Conservation (phyloP, 768 basidiomycete species). For the Naganishia randhawae region DNA sequence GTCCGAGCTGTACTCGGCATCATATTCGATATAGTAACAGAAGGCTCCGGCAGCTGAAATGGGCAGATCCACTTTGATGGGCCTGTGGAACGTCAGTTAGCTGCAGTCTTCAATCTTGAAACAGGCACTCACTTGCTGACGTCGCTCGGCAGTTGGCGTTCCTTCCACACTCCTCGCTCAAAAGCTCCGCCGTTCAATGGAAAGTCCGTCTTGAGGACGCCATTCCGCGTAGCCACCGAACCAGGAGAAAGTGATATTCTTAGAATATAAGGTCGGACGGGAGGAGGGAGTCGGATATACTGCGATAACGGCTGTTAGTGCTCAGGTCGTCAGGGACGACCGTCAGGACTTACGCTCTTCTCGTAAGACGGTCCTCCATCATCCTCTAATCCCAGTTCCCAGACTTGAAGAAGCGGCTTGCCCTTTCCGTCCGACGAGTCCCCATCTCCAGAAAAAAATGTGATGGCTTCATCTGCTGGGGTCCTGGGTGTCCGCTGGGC, state of each 20-base stretch:
- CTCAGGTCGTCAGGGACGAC: background rate
- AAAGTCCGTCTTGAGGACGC: slow-evolving; percentile 92
- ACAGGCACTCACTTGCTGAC: slow-evolving; percentile 57
- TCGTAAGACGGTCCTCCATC: slow-evolving; percentile 88
- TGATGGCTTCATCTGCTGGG: slow-evolving; percentile 86
- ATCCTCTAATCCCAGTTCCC: slow-evolving; percentile 76
- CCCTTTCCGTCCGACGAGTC: slow-evolving; percentile 41
- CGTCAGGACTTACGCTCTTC: slow-evolving; percentile 62
- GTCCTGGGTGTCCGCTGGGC: slow-evolving; percentile 64
- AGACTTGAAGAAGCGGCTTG: slow-evolving; percentile 60
- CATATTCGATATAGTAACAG: slow-evolving; percentile 91
- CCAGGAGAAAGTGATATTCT: slow-evolving; percentile 89
- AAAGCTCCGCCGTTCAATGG: slow-evolving; percentile 88
- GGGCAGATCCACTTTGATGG: slow-evolving; percentile 88
- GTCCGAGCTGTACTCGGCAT: slow-evolving; percentile 45
- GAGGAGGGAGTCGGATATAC: slow-evolving; percentile 96
- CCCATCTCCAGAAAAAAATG: slow-evolving; percentile 69
- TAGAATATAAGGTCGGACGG: slow-evolving; percentile 79
- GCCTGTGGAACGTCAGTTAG: slow-evolving; percentile 56
- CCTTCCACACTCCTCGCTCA: slow-evolving; percentile 66
- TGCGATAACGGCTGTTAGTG: slow-evolving; percentile 45
- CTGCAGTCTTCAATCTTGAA: slow-evolving; percentile 1
- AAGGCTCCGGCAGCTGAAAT: slow-evolving; percentile 97
- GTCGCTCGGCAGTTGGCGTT: slow-evolving; percentile 56
- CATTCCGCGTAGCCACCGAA: slow-evolving; percentile 82